Conservation (phyloP, 2,329 filamentous ascomycete genomes). For the Alternaria ethzedia region DNA sequence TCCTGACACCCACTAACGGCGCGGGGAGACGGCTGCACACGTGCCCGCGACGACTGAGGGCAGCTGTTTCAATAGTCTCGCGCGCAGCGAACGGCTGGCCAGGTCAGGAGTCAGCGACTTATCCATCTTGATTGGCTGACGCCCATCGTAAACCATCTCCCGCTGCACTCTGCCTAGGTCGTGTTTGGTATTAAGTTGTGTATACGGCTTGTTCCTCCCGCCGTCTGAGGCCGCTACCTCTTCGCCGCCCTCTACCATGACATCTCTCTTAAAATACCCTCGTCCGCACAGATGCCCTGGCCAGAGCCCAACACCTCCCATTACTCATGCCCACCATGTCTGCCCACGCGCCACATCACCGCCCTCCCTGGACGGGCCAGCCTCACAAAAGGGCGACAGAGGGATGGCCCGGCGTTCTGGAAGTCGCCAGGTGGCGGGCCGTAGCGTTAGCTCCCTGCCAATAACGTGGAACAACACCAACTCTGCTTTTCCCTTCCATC, state of each 20-base stretch:
- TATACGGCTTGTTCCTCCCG: not conserved
- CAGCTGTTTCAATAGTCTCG: not conserved
- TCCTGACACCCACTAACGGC: slow-evolving; percentile 11
- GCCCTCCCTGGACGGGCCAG: not conserved
- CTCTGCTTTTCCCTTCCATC: not conserved
- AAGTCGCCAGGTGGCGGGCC: slow-evolving; percentile 19
- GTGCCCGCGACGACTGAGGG: slow-evolving; percentile 3
- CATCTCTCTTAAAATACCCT: not conserved
- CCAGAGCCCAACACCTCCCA: not conserved
- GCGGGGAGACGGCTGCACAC: slow-evolving; percentile 17
- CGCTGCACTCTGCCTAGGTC: not conserved
- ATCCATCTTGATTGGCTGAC: not conserved
- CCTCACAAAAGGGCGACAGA: not conserved
- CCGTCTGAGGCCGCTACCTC: not conserved
- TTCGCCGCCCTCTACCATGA: not conserved
- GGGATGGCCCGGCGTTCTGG: slow-evolving; percentile 8
- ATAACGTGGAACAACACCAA: slow-evolving; percentile 8
- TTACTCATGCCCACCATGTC: slow-evolving; percentile 3
- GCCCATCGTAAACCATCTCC: not conserved
- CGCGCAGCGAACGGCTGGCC: not conserved
- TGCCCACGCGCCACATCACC: not conserved
- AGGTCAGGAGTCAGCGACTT: not conserved
- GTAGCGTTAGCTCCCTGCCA: slow-evolving; percentile 25
- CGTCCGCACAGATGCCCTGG: not conserved
- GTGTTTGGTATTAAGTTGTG: not conserved